Evolutionary conservation across 768 basidiomycete genomes (phyloP).

Genomic region (Suillus brevipes): DNA sequence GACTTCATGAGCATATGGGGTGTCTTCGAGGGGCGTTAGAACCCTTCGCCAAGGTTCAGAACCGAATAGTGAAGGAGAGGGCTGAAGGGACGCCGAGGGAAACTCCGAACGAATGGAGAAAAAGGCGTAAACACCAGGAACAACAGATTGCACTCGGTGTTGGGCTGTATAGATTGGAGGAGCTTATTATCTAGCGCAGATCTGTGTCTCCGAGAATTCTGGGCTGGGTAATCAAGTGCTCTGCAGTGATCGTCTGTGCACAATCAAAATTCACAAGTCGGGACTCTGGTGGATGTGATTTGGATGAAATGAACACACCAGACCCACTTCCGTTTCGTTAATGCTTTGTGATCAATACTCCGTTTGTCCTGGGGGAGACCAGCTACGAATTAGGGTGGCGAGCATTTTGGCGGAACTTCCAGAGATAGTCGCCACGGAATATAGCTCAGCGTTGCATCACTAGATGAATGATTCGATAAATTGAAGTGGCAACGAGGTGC

Average conservation of each 20-base stretch:
- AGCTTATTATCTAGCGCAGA: constrained; percentile 51
- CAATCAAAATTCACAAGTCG: constrained; percentile 31
- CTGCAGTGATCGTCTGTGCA: neutral
- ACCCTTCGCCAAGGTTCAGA: constrained; percentile 58
- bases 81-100: constrained; percentile 35
- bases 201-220: neutral
- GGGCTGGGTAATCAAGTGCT: neutral
- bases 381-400: too few relatives aligned
- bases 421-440: too few relatives aligned
- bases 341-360: too few relatives aligned
- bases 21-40: constrained; percentile 58
- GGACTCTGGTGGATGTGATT: neutral
- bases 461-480: too few relatives aligned
- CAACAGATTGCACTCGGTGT: constrained; percentile 26
- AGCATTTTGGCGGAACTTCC: too few relatives aligned
- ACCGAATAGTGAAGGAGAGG: constrained; percentile 45
- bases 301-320: too few relatives aligned
- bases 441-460: too few relatives aligned
- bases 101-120: constrained; percentile 46
- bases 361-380: too few relatives aligned
- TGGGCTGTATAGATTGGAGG: constrained; percentile 49
- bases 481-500: too few relatives aligned
- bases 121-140: constrained; percentile 51
- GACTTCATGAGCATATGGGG: constrained; percentile 49
- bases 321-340: too few relatives aligned